Percentiles rank a stretch among this genome's conserved stretches.
Conservation (phyloP, 768 basidiomycete species). For the Infundibulicybe gibba region DNA sequence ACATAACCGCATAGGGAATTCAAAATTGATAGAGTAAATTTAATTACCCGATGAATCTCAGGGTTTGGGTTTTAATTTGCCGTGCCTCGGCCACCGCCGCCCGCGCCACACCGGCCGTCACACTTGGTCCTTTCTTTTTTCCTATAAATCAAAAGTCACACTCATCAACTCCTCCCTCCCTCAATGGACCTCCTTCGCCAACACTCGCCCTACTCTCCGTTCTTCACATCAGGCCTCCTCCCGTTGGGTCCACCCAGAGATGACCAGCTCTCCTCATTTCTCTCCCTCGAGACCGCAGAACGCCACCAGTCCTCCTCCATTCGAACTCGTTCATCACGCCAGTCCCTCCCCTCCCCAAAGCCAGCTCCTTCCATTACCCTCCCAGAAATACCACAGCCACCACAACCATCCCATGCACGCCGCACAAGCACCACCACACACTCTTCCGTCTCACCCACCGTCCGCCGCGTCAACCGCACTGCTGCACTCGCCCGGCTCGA, state of each 20-base stretch:
- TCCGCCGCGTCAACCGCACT: conserved; percentile 45
- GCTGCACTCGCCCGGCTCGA: conserved; percentile 65
- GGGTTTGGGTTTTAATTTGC: too few species aligned
- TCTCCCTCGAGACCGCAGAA: conserved; percentile 68
- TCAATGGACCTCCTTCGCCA: conserved; percentile 29
- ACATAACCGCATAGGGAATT: too few species aligned
- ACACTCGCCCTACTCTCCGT: conserved; percentile 54
- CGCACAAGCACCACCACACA: conserved; percentile 14
- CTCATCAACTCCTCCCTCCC: conserved; percentile 1
- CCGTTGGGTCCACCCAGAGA: conserved; percentile 32
- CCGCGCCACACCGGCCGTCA: too few species aligned
- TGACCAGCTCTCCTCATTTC: conserved; percentile 46
- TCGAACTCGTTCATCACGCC: conserved; percentile 25
- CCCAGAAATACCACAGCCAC: conserved; percentile 41
- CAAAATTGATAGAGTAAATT: too few species aligned
- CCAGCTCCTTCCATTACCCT: conserved; percentile 53
- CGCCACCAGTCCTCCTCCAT: conserved; percentile 16
- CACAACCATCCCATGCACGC: conserved; percentile 16
- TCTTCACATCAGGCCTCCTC: conserved; percentile 63
- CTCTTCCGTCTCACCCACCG: conserved; percentile 42
- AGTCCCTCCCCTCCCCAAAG: conserved; percentile 54
- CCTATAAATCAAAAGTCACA: not conserved
- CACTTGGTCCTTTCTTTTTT: too few species aligned
- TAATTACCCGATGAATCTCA: too few species aligned
- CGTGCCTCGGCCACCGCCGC: too few species aligned